A percentile compares a stretch with the other conserved stretches of the same genome.
Evolutionary conservation across 2,329 filamentous ascomycete species (phyloP).

Genomic region (Aureobasidium sp.): DNA sequence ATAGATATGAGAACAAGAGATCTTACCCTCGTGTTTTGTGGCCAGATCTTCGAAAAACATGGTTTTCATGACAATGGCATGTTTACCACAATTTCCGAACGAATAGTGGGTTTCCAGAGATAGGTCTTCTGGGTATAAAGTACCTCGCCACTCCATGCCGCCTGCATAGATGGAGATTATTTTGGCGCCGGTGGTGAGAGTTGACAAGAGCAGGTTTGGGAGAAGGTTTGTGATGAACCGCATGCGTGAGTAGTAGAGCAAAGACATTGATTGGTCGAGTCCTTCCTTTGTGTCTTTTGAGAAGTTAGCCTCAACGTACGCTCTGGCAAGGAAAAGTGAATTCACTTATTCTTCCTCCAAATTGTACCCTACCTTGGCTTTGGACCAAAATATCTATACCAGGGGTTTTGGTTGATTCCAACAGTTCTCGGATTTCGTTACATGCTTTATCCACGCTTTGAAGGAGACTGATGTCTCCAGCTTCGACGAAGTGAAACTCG

Average conservation of each 20-base stretch:
- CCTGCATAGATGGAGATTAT: slow-evolving; percentile 18
- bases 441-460: slow-evolving; percentile 27
- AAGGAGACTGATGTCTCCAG: slow-evolving; percentile 28
- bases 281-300: slow-evolving; percentile 17
- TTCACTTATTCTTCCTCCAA: slow-evolving; percentile 11
- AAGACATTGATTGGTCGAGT: slow-evolving; percentile 17
- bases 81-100: slow-evolving; percentile 13
- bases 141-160: slow-evolving; percentile 13
- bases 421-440: slow-evolving; percentile 17
- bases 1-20: slow-evolving; percentile 16
- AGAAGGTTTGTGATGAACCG: slow-evolving; percentile 17
- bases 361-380: slow-evolving; percentile 29
- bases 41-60: slow-evolving; percentile 19
- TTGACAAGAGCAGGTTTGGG: slow-evolving; percentile 14
- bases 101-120: slow-evolving; percentile 15
- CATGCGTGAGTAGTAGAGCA: slow-evolving; percentile 21
- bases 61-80: slow-evolving; percentile 17
- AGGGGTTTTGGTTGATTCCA: slow-evolving; percentile 14
- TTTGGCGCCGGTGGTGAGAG: slow-evolving; percentile 9
- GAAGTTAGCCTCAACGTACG: not conserved
- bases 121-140: slow-evolving; percentile 14
- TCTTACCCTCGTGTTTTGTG: slow-evolving; percentile 12
- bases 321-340: not conserved
- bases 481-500: slow-evolving; percentile 22
- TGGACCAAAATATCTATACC: slow-evolving; percentile 32